Percentiles rank a stretch among this genome's conserved stretches.
These are phyloP conservation scores for Wallemia hederae DNA, from an alignment of 1,284 basidiomycete genomes.

Conservation along the genomic window DNA sequence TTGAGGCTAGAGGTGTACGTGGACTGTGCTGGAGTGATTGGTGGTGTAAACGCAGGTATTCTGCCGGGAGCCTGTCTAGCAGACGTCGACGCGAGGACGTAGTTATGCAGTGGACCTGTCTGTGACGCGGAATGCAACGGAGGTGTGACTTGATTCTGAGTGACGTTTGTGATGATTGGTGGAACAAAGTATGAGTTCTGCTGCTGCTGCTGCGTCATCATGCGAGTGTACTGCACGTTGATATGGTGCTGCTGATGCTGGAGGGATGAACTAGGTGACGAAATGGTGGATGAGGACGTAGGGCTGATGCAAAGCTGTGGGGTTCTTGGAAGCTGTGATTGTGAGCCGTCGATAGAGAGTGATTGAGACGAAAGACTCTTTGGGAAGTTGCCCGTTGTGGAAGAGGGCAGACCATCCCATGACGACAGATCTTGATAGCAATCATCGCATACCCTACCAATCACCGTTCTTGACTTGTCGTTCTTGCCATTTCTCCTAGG, in stretches of 20 bases:
- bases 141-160: background rate
- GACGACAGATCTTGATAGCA: background rate
- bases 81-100: background rate
- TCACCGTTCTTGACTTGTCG: background rate
- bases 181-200: background rate
- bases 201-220: background rate
- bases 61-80: background rate
- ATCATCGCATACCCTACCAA: background rate
- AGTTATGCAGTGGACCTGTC: background rate
- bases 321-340: background rate
- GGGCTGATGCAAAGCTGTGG: background rate
- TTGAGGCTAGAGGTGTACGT: background rate
- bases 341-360: background rate
- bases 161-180: background rate
- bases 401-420: background rate
- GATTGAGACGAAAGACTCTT: background rate
- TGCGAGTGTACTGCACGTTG: background rate
- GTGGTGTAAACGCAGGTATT: background rate
- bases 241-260: background rate
- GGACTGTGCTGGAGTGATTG: background rate
- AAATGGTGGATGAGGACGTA: background rate
- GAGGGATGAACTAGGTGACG: background rate
- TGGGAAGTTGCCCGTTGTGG: too few relatives aligned
- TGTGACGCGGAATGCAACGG: background rate
- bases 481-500: slow-evolving; percentile 15